Conservation (phyloP, 2,329 filamentous ascomycete species). For the Nemania abortiva region DNA sequence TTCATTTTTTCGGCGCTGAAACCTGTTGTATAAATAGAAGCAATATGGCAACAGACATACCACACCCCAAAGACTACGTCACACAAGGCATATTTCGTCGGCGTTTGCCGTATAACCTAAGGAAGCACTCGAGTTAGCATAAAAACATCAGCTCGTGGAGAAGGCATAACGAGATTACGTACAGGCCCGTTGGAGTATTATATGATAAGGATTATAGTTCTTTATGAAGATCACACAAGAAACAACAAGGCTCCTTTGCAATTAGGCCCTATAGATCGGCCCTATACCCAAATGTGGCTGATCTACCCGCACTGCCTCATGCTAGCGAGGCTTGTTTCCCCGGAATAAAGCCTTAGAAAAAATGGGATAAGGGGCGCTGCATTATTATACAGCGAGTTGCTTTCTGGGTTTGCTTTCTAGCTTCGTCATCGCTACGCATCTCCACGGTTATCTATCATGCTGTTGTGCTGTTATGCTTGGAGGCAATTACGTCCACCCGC, state of each 20-base stretch:
- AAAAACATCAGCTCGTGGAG: neutral
- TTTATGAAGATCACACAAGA: neutral
- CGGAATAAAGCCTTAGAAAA: neutral
- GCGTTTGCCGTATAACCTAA: neutral
- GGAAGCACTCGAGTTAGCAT: neutral
- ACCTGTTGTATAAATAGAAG: neutral
- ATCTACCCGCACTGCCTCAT: neutral
- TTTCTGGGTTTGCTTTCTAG: neutral
- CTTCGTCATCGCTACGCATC: neutral
- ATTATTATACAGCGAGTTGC: neutral
- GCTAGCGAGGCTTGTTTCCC: neutral
- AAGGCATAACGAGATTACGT: neutral
- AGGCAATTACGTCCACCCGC: neutral
- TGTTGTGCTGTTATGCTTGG: neutral
- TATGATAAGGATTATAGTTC: neutral
- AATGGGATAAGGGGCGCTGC: neutral
- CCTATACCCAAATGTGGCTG: neutral
- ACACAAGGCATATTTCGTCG: neutral
- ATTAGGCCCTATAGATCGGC: neutral
- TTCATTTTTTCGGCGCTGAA: neutral
- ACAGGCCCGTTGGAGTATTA: neutral
- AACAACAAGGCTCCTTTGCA: neutral
- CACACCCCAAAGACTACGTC: neutral
- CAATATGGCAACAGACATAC: neutral
- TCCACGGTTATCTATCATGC: neutral